These are phyloP conservation scores for Quercus mongolica DNA, from an alignment of 306 rosid species.

Conservation along the genomic window DNA sequence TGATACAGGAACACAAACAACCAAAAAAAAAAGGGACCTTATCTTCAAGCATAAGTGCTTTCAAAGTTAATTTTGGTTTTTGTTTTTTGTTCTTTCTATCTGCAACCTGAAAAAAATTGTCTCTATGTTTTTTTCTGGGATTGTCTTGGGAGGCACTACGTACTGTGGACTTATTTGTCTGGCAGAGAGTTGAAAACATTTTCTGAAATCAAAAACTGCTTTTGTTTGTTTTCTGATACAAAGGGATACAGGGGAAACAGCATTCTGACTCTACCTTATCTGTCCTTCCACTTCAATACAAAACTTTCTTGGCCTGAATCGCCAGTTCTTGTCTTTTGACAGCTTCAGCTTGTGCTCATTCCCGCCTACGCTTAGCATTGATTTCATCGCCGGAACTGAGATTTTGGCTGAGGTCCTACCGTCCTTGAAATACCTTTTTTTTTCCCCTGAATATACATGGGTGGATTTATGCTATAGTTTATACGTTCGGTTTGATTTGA, in stretches of 20 bases:
- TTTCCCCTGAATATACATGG: neutral
- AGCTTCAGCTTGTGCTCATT: neutral
- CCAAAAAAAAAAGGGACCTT: conserved; percentile 2
- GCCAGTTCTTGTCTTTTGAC: conserved; percentile 13
- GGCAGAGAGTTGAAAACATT: conserved; percentile 4
- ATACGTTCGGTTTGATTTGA: too few species aligned
- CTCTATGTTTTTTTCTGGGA: conserved; percentile 15
- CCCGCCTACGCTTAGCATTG: neutral
- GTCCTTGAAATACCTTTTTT: neutral
- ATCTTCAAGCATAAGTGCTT: conserved; percentile 14
- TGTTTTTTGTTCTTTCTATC: neutral
- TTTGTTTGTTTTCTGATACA: conserved; percentile 17
- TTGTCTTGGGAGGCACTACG: conserved; percentile 9
- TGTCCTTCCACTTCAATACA: conserved; percentile 10
- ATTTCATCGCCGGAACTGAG: conserved; percentile 7
- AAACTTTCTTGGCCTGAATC: neutral
- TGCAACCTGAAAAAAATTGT: conserved; percentile 22
- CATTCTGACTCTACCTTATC: conserved; percentile 19
- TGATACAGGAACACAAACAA: neutral
- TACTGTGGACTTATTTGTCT: conserved; percentile 4
- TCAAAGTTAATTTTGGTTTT: neutral
- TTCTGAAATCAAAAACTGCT: conserved; percentile 2
- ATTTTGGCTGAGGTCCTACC: neutral
- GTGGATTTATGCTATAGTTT: neutral
- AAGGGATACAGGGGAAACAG: conserved; percentile 21